phyloP scores from a whole-genome alignment of 2,329 filamentous ascomycete species.

The Pezicula rhizophila region DNA sequence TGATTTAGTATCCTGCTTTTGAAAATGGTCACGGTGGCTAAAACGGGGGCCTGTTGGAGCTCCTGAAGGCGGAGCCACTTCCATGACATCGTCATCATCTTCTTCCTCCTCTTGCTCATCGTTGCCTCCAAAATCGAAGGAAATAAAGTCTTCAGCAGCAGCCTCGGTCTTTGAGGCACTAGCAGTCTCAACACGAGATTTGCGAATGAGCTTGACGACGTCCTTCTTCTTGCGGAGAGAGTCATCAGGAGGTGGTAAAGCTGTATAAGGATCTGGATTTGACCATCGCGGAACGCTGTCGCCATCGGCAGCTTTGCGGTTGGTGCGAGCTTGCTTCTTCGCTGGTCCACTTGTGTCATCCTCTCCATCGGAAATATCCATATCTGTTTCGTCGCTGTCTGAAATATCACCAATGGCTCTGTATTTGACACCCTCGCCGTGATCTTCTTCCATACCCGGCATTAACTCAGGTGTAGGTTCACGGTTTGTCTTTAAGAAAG shows the following conservation, averaged over 20 bases:
- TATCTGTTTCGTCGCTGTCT: conserved; percentile 54
- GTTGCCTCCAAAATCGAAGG: conserved; percentile 64
- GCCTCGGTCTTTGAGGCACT: conserved; percentile 45
- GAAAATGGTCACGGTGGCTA: neutral
- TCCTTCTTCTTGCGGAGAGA: conserved; percentile 71
- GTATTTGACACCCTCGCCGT: conserved; percentile 39
- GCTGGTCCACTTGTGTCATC: conserved; percentile 30
- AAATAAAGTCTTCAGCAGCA: conserved; percentile 80
- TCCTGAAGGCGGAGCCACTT: conserved; percentile 2
- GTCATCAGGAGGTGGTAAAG: conserved; percentile 73
- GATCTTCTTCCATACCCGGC: conserved; percentile 27
- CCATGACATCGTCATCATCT: conserved; percentile 18
- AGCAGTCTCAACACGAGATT: conserved; percentile 63
- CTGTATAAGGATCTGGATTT: conserved; percentile 91
- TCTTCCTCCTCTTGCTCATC: conserved; percentile 27
- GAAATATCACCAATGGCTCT: conserved; percentile 51
- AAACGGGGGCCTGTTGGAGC: conserved; percentile 6
- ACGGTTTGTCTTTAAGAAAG: conserved; percentile 27
- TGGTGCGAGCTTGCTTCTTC: conserved; percentile 37
- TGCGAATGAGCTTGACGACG: conserved; percentile 85
- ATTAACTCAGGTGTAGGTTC: conserved; percentile 29
- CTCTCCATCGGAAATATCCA: conserved; percentile 52
- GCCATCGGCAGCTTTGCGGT: conserved; percentile 32
- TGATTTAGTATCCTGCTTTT: neutral
- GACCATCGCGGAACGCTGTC: conserved; percentile 72